Evolutionary conservation across 2,329 filamentous ascomycete species (phyloP), one percentile per base, ranked within the genome.

Genomic region (Arthrobotrys sphaeroides): DNA sequence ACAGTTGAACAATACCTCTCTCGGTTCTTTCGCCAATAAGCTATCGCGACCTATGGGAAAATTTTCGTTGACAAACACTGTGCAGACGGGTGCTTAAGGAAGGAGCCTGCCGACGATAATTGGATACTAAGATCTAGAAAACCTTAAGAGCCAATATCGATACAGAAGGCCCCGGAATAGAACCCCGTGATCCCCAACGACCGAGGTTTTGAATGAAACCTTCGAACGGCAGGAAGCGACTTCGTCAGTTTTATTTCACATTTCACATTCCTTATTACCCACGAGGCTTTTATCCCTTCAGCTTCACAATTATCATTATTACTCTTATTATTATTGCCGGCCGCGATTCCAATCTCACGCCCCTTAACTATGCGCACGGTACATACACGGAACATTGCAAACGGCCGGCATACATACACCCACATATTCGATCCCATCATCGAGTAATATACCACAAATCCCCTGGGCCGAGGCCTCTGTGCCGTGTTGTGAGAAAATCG

Each of bases 21-120:
- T 72, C 68, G 68, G 68, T 28, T 73, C 43, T 20, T 65, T 73
- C 51, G 33, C 68, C 60, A 73, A 67, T 73, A 53, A 66, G 51
- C 43, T 60, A 55, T 55, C 31, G 5, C 28, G 31, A 55, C 31
- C 12, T 55, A 38, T 55, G 51, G 31, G 16, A n/a, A 22, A 38
- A 20, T 47, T 26, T 51, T 55, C 51, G 51, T 55, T 55, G 51
- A 38, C 51, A 55, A 55, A 55, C 51, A 55, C 51, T 55, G 51
- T n/a, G n/a, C n/a, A n/a, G n/a, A 22, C 51, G 38, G 36, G 51
- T 53, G 47, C 26, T 55, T 55, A 18, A 55, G 51, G 51, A 55
- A 55, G 51, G 51, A 40, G 36, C 36, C 36, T 40, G 12, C 16
- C 31, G 28, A 33, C 28, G 31, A 38, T n/a, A 55, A 55, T 16